phyloP scores from a whole-genome alignment of 2,329 filamentous ascomycete genomes.

The Colletotrichum sublineola region DNA sequence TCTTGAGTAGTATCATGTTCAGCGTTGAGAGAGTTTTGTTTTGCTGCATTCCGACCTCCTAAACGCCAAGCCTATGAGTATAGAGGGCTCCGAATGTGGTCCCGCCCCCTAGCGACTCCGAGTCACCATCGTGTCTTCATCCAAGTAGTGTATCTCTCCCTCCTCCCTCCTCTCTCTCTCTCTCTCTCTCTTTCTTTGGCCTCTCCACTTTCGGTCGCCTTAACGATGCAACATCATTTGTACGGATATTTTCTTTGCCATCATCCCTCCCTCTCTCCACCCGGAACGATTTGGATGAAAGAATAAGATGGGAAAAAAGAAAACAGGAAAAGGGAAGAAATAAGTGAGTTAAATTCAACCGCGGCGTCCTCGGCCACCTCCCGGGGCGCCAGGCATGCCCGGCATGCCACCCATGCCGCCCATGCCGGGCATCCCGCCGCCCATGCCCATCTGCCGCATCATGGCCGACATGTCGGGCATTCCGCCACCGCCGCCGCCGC shows the following conservation, averaged over 20 bases:
- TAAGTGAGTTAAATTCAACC: constrained; percentile 25
- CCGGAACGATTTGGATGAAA: neutral
- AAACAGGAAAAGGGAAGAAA: neutral
- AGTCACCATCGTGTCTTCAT: constrained; percentile 14
- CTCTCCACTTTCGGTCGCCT: constrained; percentile 8
- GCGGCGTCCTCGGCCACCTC: constrained; percentile 20
- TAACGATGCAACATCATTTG: constrained; percentile 9
- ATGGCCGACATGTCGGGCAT: constrained; percentile 69
- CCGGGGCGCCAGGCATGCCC: constrained; percentile 56
- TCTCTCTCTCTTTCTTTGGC: neutral
- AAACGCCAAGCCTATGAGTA: constrained; percentile 25
- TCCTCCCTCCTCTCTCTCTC: neutral
- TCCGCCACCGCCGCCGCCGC: constrained; percentile 72
- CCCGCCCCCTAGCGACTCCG: constrained; percentile 20
- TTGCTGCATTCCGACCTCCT: constrained; percentile 12
- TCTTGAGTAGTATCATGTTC: neutral
- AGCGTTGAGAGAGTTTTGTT: neutral
- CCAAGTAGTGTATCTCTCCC: constrained; percentile 5
- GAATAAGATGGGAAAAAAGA: neutral
- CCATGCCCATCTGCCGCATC: constrained; percentile 79
- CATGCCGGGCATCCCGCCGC: constrained; percentile 65
- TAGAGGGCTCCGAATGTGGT: constrained; percentile 27
- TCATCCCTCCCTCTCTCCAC: constrained; percentile 1
- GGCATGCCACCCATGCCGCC: constrained; percentile 56
- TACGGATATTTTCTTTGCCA: constrained; percentile 12